Percentiles rank a stretch among this genome's conserved stretches.
phyloP scores from a whole-genome alignment of 1,284 basidiomycete species.

The Phylloporus gajari region DNA sequence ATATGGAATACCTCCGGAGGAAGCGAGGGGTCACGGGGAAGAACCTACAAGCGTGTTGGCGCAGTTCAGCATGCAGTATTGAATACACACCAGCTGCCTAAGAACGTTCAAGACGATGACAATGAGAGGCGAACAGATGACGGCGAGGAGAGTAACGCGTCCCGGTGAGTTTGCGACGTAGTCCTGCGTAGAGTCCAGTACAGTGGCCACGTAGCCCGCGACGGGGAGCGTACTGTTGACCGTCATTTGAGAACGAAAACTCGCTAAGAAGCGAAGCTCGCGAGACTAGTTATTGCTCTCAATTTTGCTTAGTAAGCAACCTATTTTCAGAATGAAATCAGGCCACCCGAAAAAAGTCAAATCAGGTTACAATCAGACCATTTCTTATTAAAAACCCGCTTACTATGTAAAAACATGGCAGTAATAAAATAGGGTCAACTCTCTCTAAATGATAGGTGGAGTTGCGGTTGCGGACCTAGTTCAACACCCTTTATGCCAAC shows the following conservation, averaged over 20 bases:
- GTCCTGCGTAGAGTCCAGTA: constrained; percentile 26
- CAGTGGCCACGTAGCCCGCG: constrained; percentile 37
- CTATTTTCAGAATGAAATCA: constrained; percentile 32
- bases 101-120: constrained; percentile 69
- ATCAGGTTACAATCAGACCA: background rate
- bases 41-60: constrained; percentile 48
- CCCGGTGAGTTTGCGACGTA: constrained; percentile 39
- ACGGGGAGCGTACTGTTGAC: constrained; percentile 33
- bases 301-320: constrained; percentile 32
- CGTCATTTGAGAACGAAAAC: constrained; percentile 36
- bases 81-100: constrained; percentile 63
- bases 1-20: constrained; percentile 86
- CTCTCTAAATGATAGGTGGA: constrained; percentile 28
- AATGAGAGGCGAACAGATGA: constrained; percentile 53
- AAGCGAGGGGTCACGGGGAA: constrained; percentile 64
- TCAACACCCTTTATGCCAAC: constrained; percentile 36
- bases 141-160: constrained; percentile 30
- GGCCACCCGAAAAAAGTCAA: too few relatives aligned
- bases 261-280: background rate
- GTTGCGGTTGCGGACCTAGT: constrained; percentile 35
- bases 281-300: background rate
- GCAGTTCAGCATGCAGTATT: background rate
- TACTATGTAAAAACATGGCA: too few relatives aligned
- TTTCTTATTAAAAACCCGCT: background rate
- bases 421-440: too few relatives aligned